Evolutionary conservation across 2,329 filamentous ascomycete genomes (phyloP).

Genomic region (Aspergillaceae sp.): DNA sequence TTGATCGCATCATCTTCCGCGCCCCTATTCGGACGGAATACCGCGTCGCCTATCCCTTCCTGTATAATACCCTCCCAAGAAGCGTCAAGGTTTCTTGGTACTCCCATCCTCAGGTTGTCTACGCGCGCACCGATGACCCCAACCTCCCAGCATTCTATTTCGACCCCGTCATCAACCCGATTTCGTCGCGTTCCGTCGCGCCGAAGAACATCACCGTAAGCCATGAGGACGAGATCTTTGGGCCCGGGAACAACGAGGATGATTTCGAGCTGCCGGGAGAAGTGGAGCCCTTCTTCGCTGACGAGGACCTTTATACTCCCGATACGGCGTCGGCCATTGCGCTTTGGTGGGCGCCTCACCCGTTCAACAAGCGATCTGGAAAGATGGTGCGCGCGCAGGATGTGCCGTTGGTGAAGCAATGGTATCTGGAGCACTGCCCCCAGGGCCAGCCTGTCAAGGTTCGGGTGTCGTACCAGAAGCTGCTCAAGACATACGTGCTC

Average conservation of each 20-base stretch:
- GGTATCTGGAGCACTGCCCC: constrained; percentile 94
- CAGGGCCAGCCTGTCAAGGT: constrained; percentile 91
- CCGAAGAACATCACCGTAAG: constrained; percentile 88
- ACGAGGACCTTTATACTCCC: constrained; percentile 79
- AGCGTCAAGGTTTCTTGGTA: constrained; percentile 93
- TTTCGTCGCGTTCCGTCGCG: constrained; percentile 86
- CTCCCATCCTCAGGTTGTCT: constrained; percentile 86
- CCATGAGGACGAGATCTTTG: constrained; percentile 92
- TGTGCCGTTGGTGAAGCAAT: constrained; percentile 93
- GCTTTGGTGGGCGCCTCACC: constrained; percentile 96
- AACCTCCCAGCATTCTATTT: constrained; percentile 95
- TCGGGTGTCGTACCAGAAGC: constrained; percentile 94
- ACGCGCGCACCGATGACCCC: constrained; percentile 76
- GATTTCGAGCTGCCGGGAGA: constrained; percentile 74
- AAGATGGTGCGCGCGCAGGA: constrained; percentile 96
- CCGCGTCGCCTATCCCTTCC: constrained; percentile 82
- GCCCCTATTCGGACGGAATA: constrained; percentile 92
- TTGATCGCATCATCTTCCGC: constrained; percentile 97
- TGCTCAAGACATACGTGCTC: constrained; percentile 89
- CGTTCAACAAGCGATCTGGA: constrained; percentile 88
- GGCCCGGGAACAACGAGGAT: constrained; percentile 69
- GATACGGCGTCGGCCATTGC: constrained; percentile 88
- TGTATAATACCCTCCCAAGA: constrained; percentile 92
- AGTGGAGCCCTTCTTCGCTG: constrained; percentile 78
- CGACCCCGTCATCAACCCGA: constrained; percentile 94